Evolutionary conservation across 768 basidiomycete genomes (phyloP).

Genomic region (Amanita rubescens): DNA sequence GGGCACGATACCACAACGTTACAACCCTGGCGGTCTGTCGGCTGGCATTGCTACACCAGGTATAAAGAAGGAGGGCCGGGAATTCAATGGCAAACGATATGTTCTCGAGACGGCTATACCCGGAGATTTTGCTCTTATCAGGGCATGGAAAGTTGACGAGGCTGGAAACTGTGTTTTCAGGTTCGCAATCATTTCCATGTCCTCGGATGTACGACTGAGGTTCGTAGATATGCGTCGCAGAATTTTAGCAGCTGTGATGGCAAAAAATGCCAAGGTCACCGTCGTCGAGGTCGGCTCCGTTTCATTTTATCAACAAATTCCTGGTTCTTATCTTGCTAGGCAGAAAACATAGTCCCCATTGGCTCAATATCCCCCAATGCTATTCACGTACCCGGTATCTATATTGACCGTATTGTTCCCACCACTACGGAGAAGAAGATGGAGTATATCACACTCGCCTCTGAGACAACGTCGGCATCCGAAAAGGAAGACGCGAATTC

Average conservation of each 20-base stretch:
- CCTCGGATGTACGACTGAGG: background rate
- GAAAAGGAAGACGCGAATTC: conserved; percentile 38
- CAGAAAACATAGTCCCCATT: conserved; percentile 82
- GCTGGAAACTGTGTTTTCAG: conserved; percentile 88
- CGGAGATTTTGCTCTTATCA: conserved; percentile 79
- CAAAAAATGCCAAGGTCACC: conserved; percentile 80
- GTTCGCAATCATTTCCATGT: conserved; percentile 28
- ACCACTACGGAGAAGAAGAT: conserved; percentile 73
- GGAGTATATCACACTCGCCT: conserved; percentile 65
- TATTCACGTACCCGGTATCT: conserved; percentile 80
- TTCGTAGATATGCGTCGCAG: conserved; percentile 68
- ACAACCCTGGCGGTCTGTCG: conserved; percentile 66
- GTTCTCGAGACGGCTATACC: conserved; percentile 74
- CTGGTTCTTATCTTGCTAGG: conserved; percentile 33
- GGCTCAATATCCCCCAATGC: conserved; percentile 76
- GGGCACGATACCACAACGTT: conserved; percentile 72
- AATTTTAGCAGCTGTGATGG: conserved; percentile 88
- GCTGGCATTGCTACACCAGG: conserved; percentile 68
- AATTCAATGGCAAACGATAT: conserved; percentile 74
- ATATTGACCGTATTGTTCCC: conserved; percentile 82
- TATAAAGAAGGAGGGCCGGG: conserved; percentile 66
- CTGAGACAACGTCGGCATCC: conserved; percentile 23
- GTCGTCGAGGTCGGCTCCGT: conserved; percentile 68
- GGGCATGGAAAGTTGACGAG: conserved; percentile 91
- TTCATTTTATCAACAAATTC: background rate